Conservation (phyloP, 768 basidiomycete species). For the Hypsizygus marmoreus region DNA sequence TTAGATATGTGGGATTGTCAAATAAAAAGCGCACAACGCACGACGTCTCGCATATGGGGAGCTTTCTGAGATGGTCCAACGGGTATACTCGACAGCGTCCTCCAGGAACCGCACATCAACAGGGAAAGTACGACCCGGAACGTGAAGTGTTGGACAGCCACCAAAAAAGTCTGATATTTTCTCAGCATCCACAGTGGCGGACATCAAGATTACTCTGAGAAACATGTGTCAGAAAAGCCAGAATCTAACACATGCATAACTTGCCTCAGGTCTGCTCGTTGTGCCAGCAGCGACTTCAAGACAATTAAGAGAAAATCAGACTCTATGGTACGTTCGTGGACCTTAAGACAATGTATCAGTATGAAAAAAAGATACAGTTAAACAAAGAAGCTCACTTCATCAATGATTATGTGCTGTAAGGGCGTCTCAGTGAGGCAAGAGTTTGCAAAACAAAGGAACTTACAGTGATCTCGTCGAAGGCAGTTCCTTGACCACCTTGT, state of each 20-base stretch:
- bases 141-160: slow-evolving; percentile 79
- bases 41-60: slow-evolving; percentile 80
- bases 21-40: slow-evolving; percentile 33
- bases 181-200: slow-evolving; percentile 90
- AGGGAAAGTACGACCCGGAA: slow-evolving; percentile 95
- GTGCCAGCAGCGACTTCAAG: slow-evolving; percentile 76
- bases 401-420: slow-evolving; percentile 88
- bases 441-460: slow-evolving; percentile 21
- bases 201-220: slow-evolving; percentile 89
- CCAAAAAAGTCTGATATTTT: slow-evolving; percentile 90
- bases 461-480: slow-evolving; percentile 95
- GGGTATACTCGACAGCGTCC: slow-evolving; percentile 83
- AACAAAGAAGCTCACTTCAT: slow-evolving; percentile 61
- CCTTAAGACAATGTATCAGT: slow-evolving; percentile 40
- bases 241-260: slow-evolving; percentile 14
- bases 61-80: slow-evolving; percentile 76
- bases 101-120: slow-evolving; percentile 86
- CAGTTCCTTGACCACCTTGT: slow-evolving; percentile 67
- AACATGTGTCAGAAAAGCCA: slow-evolving; percentile 6
- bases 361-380: background rate
- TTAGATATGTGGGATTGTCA: slow-evolving; percentile 2
- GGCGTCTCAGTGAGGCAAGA: slow-evolving; percentile 4
- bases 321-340: slow-evolving; percentile 96
- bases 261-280: slow-evolving; percentile 84
- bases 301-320: slow-evolving; percentile 97